Evolutionary conservation across 2,329 filamentous ascomycete genomes (phyloP).

Genomic region (Exophiala sp.): DNA sequence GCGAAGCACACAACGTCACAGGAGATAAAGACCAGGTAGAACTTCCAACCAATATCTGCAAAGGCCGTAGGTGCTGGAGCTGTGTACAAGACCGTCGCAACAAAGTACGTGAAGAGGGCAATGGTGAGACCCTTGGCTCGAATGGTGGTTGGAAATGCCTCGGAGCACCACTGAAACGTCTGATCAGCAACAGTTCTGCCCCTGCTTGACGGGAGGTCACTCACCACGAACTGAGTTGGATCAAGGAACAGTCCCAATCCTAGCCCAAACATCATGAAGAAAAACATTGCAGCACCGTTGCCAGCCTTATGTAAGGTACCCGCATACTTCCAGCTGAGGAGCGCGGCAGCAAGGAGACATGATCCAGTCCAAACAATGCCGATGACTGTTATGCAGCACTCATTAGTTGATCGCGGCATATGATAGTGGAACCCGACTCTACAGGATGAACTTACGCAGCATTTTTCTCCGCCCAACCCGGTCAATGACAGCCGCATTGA

Average conservation of each 20-base stretch:
- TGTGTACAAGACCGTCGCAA: slow-evolving; percentile 6
- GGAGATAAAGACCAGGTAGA: slow-evolving; percentile 9
- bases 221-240: too few relatives aligned
- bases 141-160: slow-evolving; percentile 41
- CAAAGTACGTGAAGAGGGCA: slow-evolving; percentile 5
- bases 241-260: neutral
- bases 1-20: neutral
- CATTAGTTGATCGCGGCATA: too few relatives aligned
- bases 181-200: neutral
- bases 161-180: slow-evolving; percentile 34
- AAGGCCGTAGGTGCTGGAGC: slow-evolving; percentile 17
- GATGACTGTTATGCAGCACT: neutral
- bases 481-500: slow-evolving; percentile 61
- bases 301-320: slow-evolving; percentile 34
- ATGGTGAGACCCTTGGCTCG: slow-evolving; percentile 26
- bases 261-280: slow-evolving; percentile 38
- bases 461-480: slow-evolving; percentile 55
- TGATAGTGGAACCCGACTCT: neutral
- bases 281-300: slow-evolving; percentile 35
- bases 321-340: slow-evolving; percentile 27
- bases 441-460: slow-evolving; percentile 3
- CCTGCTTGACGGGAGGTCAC: neutral
- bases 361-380: neutral
- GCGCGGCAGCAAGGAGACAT: slow-evolving; percentile 4
- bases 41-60: slow-evolving; percentile 22